Conservation (phyloP, 169 alveolate species). For the Perkinsus chesapeaki region DNA sequence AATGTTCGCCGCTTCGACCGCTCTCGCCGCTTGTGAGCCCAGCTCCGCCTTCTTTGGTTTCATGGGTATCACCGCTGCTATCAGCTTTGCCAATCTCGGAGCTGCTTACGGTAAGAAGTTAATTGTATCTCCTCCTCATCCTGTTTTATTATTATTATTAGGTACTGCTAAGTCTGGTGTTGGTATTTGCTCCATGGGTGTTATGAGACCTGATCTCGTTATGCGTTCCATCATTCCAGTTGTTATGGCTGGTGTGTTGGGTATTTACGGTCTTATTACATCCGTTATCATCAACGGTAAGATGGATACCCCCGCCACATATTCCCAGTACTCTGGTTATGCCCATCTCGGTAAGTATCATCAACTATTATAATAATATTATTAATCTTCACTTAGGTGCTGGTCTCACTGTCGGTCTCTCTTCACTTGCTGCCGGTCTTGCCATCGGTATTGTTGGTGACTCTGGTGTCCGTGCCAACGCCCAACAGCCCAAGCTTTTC, state of each 20-base stretch:
- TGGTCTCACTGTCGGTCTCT: conserved; percentile 48
- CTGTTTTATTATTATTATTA: not conserved
- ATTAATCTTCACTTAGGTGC: conserved; percentile 89
- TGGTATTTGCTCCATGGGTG: conserved; percentile 98
- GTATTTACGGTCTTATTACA: conserved; percentile 84
- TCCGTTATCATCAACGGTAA: conserved; percentile 42
- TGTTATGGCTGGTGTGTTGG: conserved; percentile 99
- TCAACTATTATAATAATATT: conserved; percentile 58
- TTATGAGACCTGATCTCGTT: conserved; percentile 98
- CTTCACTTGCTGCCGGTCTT: conserved; percentile 89
- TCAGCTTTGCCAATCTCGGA: conserved; percentile 95
- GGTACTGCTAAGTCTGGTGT: conserved; percentile 97
- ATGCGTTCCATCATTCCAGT: conserved; percentile 98
- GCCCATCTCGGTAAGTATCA: conserved; percentile 85
- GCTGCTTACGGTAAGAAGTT: conserved; percentile 91
- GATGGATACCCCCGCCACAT: conserved; percentile 46
- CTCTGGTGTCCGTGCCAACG: conserved; percentile 96
- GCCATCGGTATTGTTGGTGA: conserved; percentile 99
- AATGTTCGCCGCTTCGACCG: conserved; percentile 3
- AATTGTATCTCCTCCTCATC: not conserved
- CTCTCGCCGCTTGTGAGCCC: conserved; percentile 66
- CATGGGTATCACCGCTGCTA: conserved; percentile 96
- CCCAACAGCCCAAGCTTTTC: conserved; percentile 95
- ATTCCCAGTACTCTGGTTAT: conserved; percentile 80
- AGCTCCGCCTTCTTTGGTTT: conserved; percentile 92